Evolutionary conservation across 352 stramenopile species (phyloP).

Genomic region (Globisporangium barbulae): DNA sequence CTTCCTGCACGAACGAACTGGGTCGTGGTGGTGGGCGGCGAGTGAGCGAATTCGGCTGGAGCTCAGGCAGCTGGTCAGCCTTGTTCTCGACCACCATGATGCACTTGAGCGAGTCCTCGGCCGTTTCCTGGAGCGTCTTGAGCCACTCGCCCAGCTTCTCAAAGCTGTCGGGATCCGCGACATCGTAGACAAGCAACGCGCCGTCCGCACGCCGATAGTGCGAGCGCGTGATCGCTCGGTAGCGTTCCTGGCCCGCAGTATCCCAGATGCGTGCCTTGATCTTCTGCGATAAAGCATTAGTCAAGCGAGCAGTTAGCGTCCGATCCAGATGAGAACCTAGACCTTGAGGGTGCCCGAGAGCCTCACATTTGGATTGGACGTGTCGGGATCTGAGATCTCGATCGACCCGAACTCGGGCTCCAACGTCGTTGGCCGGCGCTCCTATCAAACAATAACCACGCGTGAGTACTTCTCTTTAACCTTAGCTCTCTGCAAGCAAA

Average conservation of each 20-base stretch:
- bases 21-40: slow-evolving; percentile 6
- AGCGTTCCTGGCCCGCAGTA: slow-evolving; percentile 86
- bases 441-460: slow-evolving; percentile 20
- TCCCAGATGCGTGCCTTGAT: slow-evolving; percentile 89
- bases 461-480: not conserved
- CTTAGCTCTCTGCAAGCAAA: not conserved
- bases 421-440: slow-evolving; percentile 56
- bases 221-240: slow-evolving; percentile 86
- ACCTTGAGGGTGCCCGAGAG: not conserved
- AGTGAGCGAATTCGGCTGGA: not conserved
- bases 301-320: not conserved
- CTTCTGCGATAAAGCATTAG: slow-evolving; percentile 17
- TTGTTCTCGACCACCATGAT: slow-evolving; percentile 93
- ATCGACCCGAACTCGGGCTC: slow-evolving; percentile 77
- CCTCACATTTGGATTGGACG: slow-evolving; percentile 37
- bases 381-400: slow-evolving; percentile 52
- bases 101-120: slow-evolving; percentile 77
- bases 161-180: slow-evolving; percentile 85
- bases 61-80: slow-evolving; percentile 59
- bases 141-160: slow-evolving; percentile 87
- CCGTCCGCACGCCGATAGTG: slow-evolving; percentile 85
- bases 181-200: slow-evolving; percentile 91
- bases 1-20: slow-evolving; percentile 45
- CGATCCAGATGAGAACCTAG: not conserved
- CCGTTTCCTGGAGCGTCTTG: slow-evolving; percentile 80